Base-by-base conservation (phyloP, 768 basidiomycete species). In the Terana coerulea region DNA sequence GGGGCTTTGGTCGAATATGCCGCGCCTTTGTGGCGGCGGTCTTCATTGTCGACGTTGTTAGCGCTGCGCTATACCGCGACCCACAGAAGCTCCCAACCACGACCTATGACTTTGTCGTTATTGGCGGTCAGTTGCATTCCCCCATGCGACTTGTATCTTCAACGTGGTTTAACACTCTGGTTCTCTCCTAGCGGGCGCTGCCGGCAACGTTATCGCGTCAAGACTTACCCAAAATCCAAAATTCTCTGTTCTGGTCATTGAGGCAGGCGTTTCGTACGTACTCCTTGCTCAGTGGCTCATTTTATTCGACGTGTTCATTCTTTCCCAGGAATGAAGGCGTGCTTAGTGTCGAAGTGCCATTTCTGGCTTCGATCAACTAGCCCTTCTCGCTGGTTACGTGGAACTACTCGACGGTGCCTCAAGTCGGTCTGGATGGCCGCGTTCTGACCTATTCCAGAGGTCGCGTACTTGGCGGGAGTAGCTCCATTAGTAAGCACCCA, bases 391-490 rank as follows among this genome's bases (percentile, higher is more conserved):
- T 52, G 2, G 41, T 55, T 30, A 54, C 57, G 52, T 67, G 66
- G 66, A 66, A 67, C 53, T 67, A 61, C 45, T 64, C 63, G n/a
- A 64, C 58, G 2, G 45, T 51, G 1, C 53, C 62, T 3, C 65
- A 67, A 40, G 1, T 51, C 1, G 57, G 54, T 4, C 52, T 64
- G 21, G 43, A 57, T 24, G 51, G 50, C 9, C 61, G 65, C 6
- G 17, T 35, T 5, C 39, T 67, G 2, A 7, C 42, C 3, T 65
- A 61, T 22, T 46, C 64, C 9, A 47, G 65, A 2, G 65, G 64
- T 15, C 49, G 44, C 6, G 54, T 64, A 6, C 59, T 65, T 22
- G 65, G 64, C 2, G 65, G 65, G 3, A 59, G 56, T 17, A 62
- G 62, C 11, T 55, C 52, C 22, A 57, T 62, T 30, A 66, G 65